Base-by-base conservation (phyloP, 1,284 basidiomycete species). In the Amylostereum chailletii region DNA sequence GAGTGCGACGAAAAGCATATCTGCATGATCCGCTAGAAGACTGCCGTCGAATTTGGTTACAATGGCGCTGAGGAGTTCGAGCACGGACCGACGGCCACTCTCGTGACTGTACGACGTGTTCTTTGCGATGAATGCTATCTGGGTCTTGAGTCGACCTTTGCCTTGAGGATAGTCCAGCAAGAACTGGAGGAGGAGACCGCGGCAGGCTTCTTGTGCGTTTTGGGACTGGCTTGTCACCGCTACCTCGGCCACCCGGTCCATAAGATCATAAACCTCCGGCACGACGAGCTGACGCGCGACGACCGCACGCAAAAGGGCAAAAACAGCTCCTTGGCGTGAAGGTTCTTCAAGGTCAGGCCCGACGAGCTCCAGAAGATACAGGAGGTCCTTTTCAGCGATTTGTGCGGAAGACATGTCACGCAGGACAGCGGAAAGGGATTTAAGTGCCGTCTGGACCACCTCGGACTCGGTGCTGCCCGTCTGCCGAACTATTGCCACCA, bases 101-200 rank as follows among this genome's bases (percentile, higher is more conserved):
- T 98, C 94, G 64, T 90, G 83, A 32, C 86, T 79, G 65, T 98
- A 99, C 3, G 90, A 85, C 30, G 98, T 69, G 63, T 99, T 99
- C 65, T 91, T 92, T 29, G 93, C 91, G 30, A 99, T 76, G 71
- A 97, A 97, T 0, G 85, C 79, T 77, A 99, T 89, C 58, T 92
- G 90, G 46, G 83, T 86, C 53, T 83, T 84, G 8, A 99, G 74
- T 2, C 95, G 82, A 1, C 88, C 90, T 58, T 92, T 90, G 36
- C 96, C 96, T 65, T 99, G 96, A 1, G 96, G 96, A 61, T 99
- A 99, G 61, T 99, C 95, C 38, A 99, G 81, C 51, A 99, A 72
- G 76, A 99, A 99, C 61, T 96, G 92, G 41, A 99, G 79, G 38
- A 95, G 78, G 33, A 94, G 81, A 38, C 87, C 82, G 27, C 96